Base-by-base conservation (phyloP, 305 asterid species). In the Fraxinus ornus region DNA sequence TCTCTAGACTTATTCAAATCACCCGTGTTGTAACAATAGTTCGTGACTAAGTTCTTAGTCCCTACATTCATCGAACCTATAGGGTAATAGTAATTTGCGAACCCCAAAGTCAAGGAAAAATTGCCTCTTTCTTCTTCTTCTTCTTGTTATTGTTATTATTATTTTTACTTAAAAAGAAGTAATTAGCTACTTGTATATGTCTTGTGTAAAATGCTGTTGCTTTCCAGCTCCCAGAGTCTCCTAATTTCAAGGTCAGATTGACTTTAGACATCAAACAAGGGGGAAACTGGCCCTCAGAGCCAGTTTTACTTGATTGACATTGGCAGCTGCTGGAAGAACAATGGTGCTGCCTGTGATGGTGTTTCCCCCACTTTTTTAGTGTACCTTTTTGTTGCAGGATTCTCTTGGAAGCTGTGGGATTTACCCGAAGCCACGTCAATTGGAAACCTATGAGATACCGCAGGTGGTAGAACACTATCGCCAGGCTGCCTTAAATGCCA, bases 301-400 rank as follows among this genome's bases (percentile, higher is more conserved):
- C 95, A 91, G 86, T 91, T 93, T 87, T 93, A 93, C 89, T 81
- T 93, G 89, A 89, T 93, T 30, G 97, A 90, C 88, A 92, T 93
- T 0, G 97, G 95, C 10, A 91, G 96, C 88, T 93, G 97, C 87
- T 92, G 97, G 97, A 93, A 92, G 82, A 92, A 92, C 88, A 85
- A 90, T 32, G 96, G 97, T 1, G 76, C 78, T 36, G 92, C 93
- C 1, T 93, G 97, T 32, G 88, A 91, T 4, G 97, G 97, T n/a
- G n/a, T n/a, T n/a, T n/a, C n/a, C n/a, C n/a, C n/a, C n/a, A n/a
- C n/a, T n/a, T n/a, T n/a, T n/a, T n/a, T n/a, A n/a, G n/a, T n/a
- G n/a, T n/a, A n/a, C n/a, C n/a, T n/a, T n/a, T n/a, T n/a, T n/a
- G n/a, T n/a, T n/a, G n/a, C n/a, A n/a, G n/a, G n/a, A n/a, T n/a